Evolutionary conservation across 257 asterid genomes (phyloP).

Genomic region (Primulina tabacum): DNA sequence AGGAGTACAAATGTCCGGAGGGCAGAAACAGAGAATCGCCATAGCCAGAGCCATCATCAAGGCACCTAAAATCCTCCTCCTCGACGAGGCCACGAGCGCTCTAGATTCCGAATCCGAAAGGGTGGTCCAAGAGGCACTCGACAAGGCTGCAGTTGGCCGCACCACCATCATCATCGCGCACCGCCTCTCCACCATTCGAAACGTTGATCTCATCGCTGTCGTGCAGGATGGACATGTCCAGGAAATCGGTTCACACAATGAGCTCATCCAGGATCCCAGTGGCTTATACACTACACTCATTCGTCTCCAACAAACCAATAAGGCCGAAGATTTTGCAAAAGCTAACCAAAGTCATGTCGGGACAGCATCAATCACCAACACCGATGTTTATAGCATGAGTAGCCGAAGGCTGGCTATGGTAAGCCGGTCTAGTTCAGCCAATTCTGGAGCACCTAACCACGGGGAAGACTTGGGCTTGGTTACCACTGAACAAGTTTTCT

Average conservation of each 20-base stretch:
- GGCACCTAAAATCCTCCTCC: constrained; percentile 76
- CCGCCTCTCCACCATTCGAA: constrained; percentile 87
- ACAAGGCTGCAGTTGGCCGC: constrained; percentile 77
- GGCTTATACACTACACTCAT: constrained; percentile 64
- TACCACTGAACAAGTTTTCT: constrained; percentile 41
- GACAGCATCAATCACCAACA: constrained; percentile 26
- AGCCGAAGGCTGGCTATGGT: constrained; percentile 46
- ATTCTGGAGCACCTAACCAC: constrained; percentile 37
- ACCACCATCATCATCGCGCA: constrained; percentile 84
- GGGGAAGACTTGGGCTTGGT: constrained; percentile 20
- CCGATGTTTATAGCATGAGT: constrained; percentile 43
- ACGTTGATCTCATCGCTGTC: constrained; percentile 72
- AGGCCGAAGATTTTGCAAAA: constrained; percentile 13
- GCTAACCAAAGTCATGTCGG: neutral
- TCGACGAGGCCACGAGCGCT: constrained; percentile 97
- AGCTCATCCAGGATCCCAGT: constrained; percentile 39
- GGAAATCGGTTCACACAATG: constrained; percentile 69
- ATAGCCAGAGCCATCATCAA: constrained; percentile 86
- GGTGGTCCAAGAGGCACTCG: constrained; percentile 79
- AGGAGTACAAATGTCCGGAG: constrained; percentile 97
- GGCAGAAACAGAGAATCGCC: constrained; percentile 92
- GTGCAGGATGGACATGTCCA: constrained; percentile 61
- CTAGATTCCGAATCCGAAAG: constrained; percentile 83
- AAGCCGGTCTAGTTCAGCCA: constrained; percentile 63
- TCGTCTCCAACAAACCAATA: constrained; percentile 62